Conservation (phyloP, 2,329 filamentous ascomycete species). For the Dothidotthia symphoricarpi region DNA sequence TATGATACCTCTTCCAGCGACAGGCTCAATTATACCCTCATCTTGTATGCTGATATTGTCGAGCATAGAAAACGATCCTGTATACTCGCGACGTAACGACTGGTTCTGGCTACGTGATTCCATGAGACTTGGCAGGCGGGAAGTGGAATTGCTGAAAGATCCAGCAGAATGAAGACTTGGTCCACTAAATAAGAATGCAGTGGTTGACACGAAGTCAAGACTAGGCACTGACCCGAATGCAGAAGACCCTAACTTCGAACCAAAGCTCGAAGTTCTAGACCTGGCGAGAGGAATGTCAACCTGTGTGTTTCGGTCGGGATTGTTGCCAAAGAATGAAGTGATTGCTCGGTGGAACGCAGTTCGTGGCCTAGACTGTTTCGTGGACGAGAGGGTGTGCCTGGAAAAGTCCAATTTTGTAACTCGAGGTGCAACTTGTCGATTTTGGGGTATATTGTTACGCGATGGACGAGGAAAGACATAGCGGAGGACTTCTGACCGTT, state of each 20-base stretch:
- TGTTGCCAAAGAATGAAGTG: constrained; percentile 26
- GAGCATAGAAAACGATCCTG: constrained; percentile 22
- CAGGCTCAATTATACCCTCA: constrained; percentile 27
- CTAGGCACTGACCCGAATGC: constrained; percentile 25
- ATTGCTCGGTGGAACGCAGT: constrained; percentile 29
- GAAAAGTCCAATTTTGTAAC: constrained; percentile 13
- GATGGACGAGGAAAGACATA: constrained; percentile 23
- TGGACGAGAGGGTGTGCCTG: constrained; percentile 11
- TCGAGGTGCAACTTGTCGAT: constrained; percentile 5
- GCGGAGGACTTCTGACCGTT: constrained; percentile 24
- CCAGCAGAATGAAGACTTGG: constrained; percentile 29
- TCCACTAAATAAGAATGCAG: constrained; percentile 35
- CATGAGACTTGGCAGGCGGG: constrained; percentile 17
- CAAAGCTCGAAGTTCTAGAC: constrained; percentile 24
- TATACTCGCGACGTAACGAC: constrained; percentile 13
- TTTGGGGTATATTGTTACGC: constrained; percentile 4
- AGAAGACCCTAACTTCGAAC: constrained; percentile 18
- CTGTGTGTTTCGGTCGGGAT: constrained; percentile 3
- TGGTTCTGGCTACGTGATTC: constrained; percentile 14
- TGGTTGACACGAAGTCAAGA: constrained; percentile 35
- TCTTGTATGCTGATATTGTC: constrained; percentile 18
- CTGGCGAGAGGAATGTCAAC: constrained; percentile 4
- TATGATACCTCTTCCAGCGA: constrained; percentile 14
- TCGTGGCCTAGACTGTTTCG: constrained; percentile 16
- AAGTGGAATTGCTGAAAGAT: constrained; percentile 22